Evolutionary conservation across 2,329 filamentous ascomycete genomes (phyloP).

Genomic region (Pseudophaeomoniella oleicola): DNA sequence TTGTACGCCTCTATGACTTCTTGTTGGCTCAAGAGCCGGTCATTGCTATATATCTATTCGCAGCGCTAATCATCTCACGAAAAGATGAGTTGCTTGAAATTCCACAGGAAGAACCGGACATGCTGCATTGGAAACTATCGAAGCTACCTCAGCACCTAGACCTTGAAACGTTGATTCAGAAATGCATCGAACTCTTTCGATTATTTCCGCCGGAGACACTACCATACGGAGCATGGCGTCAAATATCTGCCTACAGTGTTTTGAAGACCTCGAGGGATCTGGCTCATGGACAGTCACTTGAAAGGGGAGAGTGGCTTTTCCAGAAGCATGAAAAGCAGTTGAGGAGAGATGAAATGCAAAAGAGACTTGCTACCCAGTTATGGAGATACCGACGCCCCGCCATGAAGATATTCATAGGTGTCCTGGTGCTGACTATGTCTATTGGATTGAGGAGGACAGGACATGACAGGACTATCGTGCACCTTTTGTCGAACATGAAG

Average conservation of each 20-base stretch:
- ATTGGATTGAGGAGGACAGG: constrained; percentile 46
- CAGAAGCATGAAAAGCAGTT: constrained; percentile 58
- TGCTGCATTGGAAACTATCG: constrained; percentile 76
- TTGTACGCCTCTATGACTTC: constrained; percentile 83
- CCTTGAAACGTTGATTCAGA: constrained; percentile 60
- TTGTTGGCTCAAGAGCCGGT: constrained; percentile 77
- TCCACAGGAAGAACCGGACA: constrained; percentile 71
- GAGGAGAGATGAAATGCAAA: constrained; percentile 45
- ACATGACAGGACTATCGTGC: constrained; percentile 14
- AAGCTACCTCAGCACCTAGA: constrained; percentile 73
- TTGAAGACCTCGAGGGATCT: constrained; percentile 62
- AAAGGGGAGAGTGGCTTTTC: constrained; percentile 56
- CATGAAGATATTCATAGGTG: constrained; percentile 45
- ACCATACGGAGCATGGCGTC: constrained; percentile 48
- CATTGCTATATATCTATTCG: constrained; percentile 82
- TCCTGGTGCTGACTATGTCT: constrained; percentile 54
- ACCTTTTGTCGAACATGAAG: neutral
- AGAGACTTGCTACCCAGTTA: constrained; percentile 35
- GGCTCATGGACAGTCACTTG: constrained; percentile 41
- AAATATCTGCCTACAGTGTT: constrained; percentile 61
- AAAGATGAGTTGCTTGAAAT: constrained; percentile 75
- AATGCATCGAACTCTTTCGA: constrained; percentile 49
- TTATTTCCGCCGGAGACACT: constrained; percentile 58
- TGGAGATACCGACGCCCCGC: constrained; percentile 54
- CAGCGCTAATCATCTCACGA: constrained; percentile 69